Evolutionary conservation across 2,329 filamentous ascomycete species (phyloP), one percentile per base, ranked within the genome.

Genomic region (Neofusicoccum ribis): DNA sequence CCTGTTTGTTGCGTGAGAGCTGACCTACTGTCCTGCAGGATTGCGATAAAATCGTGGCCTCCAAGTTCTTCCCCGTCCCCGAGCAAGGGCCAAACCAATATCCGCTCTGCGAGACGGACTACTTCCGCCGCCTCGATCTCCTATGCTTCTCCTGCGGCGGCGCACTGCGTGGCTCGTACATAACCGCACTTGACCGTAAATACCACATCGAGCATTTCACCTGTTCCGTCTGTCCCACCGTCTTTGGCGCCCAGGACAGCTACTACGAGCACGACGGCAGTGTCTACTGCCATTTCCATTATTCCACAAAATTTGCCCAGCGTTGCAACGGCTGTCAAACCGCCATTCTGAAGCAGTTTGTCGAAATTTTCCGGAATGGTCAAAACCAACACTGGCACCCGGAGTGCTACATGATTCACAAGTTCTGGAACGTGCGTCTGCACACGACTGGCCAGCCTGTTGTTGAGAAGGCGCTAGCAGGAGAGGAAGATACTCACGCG

Each of bases 391-490:
- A 99, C 77, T 99, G 95, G 95, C 95, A 99, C 76, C 95, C 95
- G 1, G 95, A 99, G 79, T 99, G 95, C 79, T 99, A 99, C 79
- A 99, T 99, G 95, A 99, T 99, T 68, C 95, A 99, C 81, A 99
- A 99, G 74, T 99, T 98, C 79, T 99, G 95, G 95, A 99, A 98
- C 75, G 95, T 99, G 66, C 89, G 95, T 60, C 83, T 99, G 43
- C 79, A 82, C 67, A 77, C 79, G 5, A 77, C 78, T 14, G 78
- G 77, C 9, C 75, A 79, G 46, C 76, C 78, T 27, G 71, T 76
- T 47, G 69, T 75, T 5, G 76, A 79, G 49, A 70, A 74, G 46
- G 70, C 75, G 37, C 52, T 70, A 27, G 69, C 71, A 23, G 83
- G 86, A 60, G 79, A 80, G 46, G 83, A 88, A 69, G 88, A 88